Conservation (phyloP, 495 filamentous ascomycete genomes). For the Thermothielavioides terrestris region DNA sequence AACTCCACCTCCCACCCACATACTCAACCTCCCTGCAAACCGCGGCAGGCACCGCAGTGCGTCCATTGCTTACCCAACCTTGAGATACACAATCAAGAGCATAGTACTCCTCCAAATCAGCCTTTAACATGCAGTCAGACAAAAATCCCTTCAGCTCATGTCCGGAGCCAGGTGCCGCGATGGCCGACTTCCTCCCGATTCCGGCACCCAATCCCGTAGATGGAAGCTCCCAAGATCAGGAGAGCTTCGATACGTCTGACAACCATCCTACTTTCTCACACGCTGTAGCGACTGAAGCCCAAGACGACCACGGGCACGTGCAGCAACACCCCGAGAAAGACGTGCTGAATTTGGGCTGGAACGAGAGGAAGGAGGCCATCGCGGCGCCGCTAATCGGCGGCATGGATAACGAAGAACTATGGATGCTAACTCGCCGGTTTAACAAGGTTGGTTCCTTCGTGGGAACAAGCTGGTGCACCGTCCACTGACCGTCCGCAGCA, state of each 20-base stretch:
- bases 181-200: conserved; percentile 29
- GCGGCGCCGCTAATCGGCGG: conserved; percentile 59
- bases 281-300: conserved; percentile 25
- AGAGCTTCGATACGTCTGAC: conserved; percentile 13
- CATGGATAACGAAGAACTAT: conserved; percentile 75
- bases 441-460: conserved; percentile 53
- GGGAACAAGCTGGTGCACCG: background rate
- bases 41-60: too few species aligned
- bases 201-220: conserved; percentile 23
- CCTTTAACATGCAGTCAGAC: background rate
- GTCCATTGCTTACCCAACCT: too few species aligned
- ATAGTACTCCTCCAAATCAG: background rate
- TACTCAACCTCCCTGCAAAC: background rate
- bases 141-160: background rate
- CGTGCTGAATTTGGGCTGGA: conserved; percentile 68
- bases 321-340: conserved; percentile 34
- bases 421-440: conserved; percentile 71
- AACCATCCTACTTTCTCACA: conserved; percentile 33
- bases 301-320: conserved; percentile 26
- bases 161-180: conserved; percentile 16
- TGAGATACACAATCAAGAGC: too few species aligned
- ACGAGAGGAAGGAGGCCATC: conserved; percentile 48
- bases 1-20: background rate
- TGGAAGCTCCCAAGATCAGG: conserved; percentile 10
- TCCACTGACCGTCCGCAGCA: conserved; percentile 43